Percentiles rank a stretch among this genome's conserved stretches.
These are phyloP conservation scores for Colletotrichum sp. DNA, from an alignment of 2,329 filamentous ascomycete species.

Conservation along the genomic window DNA sequence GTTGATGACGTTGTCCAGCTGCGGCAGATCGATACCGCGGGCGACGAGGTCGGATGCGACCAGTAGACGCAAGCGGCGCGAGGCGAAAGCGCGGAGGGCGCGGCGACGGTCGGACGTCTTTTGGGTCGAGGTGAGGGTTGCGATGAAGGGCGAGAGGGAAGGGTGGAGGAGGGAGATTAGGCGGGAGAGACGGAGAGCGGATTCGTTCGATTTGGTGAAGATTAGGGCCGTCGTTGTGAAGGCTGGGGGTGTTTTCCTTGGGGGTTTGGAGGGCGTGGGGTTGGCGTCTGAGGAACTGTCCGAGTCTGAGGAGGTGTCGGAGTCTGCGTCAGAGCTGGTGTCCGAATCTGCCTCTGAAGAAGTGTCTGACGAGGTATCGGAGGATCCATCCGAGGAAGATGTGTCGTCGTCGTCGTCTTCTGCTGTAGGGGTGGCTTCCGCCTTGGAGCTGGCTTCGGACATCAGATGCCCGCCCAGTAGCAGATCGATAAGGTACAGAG, in stretches of 20 bases:
- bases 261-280: conserved; percentile 8
- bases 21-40: conserved; percentile 83
- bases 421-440: background rate
- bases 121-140: conserved; percentile 78
- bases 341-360: conserved; percentile 27
- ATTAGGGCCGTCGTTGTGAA: conserved; percentile 66
- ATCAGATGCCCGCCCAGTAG: conserved; percentile 62
- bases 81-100: conserved; percentile 69
- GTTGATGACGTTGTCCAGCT: conserved; percentile 86
- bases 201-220: conserved; percentile 91
- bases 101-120: conserved; percentile 74
- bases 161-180: conserved; percentile 74
- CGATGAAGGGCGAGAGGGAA: conserved; percentile 59
- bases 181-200: conserved; percentile 83
- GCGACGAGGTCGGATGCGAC: conserved; percentile 94
- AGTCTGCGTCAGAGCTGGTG: conserved; percentile 36
- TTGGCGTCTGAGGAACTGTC: conserved; percentile 24
- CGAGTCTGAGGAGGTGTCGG: conserved; percentile 37
- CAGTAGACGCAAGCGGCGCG: conserved; percentile 71
- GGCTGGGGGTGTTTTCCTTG: conserved; percentile 3
- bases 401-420: conserved; percentile 29
- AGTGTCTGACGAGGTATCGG: conserved; percentile 37
- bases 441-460: conserved; percentile 22
- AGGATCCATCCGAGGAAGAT: conserved; percentile 33
- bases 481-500: conserved; percentile 82